Conservation (phyloP, 2,329 filamentous ascomycete species). For the Cercospora berteroae region DNA sequence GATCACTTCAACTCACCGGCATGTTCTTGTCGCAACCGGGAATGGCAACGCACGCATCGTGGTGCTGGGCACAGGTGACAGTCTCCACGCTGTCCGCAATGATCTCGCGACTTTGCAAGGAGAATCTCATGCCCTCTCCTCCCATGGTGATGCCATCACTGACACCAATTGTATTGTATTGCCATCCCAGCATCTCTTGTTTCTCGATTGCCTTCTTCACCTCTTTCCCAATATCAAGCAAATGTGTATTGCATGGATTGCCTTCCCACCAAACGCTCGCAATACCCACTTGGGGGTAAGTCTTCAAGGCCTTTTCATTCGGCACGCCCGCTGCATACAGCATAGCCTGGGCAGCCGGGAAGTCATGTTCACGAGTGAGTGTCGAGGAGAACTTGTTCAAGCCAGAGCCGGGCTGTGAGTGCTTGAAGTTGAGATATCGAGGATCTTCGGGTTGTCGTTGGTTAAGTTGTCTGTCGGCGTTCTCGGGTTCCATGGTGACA, state of each 20-base stretch:
- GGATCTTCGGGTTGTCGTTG: constrained; percentile 42
- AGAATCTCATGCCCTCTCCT: constrained; percentile 91
- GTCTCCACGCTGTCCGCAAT: constrained; percentile 95
- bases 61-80: constrained; percentile 85
- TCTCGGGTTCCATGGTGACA: constrained; percentile 38
- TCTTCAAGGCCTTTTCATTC: constrained; percentile 80
- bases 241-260: constrained; percentile 76
- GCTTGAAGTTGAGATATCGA: constrained; percentile 58
- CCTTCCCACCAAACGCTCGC: constrained; percentile 97
- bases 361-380: constrained; percentile 82
- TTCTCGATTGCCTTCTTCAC: constrained; percentile 79
- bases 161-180: constrained; percentile 84
- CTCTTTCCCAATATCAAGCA: constrained; percentile 82
- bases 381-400: constrained; percentile 85
- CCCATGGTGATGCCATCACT: constrained; percentile 96
- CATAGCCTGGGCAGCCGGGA: constrained; percentile 92
- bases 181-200: constrained; percentile 88
- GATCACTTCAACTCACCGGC: constrained; percentile 63
- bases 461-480: constrained; percentile 38
- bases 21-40: constrained; percentile 98
- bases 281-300: constrained; percentile 83
- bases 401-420: constrained; percentile 54
- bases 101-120: constrained; percentile 82
- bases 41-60: constrained; percentile 90
- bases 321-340: constrained; percentile 90